Conservation (phyloP, 768 basidiomycete species). For the Phaffia australis region DNA sequence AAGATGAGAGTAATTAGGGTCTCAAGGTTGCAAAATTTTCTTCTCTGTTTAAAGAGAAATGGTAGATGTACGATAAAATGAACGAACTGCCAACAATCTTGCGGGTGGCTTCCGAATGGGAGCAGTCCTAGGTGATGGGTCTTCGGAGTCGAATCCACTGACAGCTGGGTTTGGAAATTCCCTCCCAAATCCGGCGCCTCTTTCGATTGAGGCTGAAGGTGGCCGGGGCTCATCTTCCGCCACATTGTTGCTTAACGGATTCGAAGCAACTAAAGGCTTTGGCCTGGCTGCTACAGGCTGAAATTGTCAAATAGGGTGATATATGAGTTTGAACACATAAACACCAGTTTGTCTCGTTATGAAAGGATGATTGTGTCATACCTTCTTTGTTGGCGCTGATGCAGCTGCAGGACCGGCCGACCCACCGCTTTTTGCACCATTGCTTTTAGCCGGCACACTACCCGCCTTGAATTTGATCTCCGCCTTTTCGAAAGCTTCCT, state of each 20-base stretch:
- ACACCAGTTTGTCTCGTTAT: background rate
- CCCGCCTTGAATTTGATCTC: constrained; percentile 79
- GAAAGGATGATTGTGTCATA: background rate
- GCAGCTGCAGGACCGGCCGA: constrained; percentile 37
- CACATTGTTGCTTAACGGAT: background rate
- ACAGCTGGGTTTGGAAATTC: constrained; percentile 11
- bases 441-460: constrained; percentile 38
- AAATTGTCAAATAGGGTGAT: background rate
- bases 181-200: constrained; percentile 17
- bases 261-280: background rate
- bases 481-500: constrained; percentile 82
- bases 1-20: constrained; percentile 15
- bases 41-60: background rate
- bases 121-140: background rate
- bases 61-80: background rate
- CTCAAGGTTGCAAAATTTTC: background rate
- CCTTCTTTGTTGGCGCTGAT: constrained; percentile 32
- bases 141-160: constrained; percentile 20
- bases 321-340: background rate
- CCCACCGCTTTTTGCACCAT: constrained; percentile 18
- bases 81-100: constrained; percentile 6
- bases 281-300: constrained; percentile 15
- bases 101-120: constrained; percentile 5
- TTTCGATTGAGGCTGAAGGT: constrained; percentile 13
- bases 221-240: constrained; percentile 1